Percentiles rank a stretch among this genome's conserved stretches.
Conservation (phyloP, 805 yeast species). For the Komagataella phaffii region DNA sequence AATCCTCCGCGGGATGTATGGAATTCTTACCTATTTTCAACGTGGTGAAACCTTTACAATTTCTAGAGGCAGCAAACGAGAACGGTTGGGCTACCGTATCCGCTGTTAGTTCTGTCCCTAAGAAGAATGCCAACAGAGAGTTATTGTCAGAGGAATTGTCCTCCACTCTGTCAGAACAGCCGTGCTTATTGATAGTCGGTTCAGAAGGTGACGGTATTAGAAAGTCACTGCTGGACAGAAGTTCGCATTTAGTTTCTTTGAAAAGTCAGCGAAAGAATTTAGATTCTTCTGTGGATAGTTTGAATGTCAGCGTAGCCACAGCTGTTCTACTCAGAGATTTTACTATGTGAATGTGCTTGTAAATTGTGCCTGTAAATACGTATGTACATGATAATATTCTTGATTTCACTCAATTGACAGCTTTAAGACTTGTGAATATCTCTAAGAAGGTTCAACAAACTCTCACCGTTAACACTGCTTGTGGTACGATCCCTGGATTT, state of each 20-base stretch:
- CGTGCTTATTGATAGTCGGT: constrained; percentile 66
- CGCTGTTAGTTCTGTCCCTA: constrained; percentile 30
- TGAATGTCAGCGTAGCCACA: constrained; percentile 85
- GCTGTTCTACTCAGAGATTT: constrained; percentile 40
- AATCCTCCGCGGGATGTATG: constrained; percentile 75
- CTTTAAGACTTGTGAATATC: background rate
- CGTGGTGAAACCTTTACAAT: constrained; percentile 42
- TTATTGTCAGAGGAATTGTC: constrained; percentile 29
- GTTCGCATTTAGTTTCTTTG: constrained; percentile 37
- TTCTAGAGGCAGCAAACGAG: constrained; percentile 39
- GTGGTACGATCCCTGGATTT: background rate
- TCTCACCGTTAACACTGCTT: background rate
- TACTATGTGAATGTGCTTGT: background rate
- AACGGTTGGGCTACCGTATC: constrained; percentile 67
- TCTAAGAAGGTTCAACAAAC: background rate
- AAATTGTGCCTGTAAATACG: background rate
- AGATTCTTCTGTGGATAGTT: constrained; percentile 46
- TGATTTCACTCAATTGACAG: background rate
- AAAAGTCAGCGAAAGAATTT: constrained; percentile 12
- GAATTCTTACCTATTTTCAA: constrained; percentile 57
- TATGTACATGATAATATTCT: background rate
- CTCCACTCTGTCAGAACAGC: constrained; percentile 30
- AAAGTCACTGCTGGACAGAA: constrained; percentile 42
- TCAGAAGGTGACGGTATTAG: constrained; percentile 81
- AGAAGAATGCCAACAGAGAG: constrained; percentile 17